Percentiles rank a stretch among this genome's conserved stretches.
These are phyloP conservation scores for Ulvella scutata DNA, from an alignment of 139 green algal species.

Conservation along the genomic window DNA sequence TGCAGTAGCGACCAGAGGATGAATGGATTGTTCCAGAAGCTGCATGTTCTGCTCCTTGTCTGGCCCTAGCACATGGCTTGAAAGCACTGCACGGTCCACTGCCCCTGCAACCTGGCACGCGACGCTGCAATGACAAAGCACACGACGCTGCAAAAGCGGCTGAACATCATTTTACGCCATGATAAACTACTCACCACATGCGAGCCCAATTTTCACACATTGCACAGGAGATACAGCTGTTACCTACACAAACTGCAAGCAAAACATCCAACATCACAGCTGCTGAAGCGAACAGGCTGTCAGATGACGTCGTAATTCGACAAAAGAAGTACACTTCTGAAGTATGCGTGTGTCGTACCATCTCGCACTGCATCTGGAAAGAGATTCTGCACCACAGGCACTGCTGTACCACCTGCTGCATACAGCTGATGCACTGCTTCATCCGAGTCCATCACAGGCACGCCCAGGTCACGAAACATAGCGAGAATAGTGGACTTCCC, in stretches of 20 bases:
- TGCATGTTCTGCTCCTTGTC: slow-evolving; percentile 25
- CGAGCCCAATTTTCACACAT: slow-evolving; percentile 17
- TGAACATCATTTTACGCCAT: too few species aligned
- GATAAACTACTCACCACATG: slow-evolving; percentile 12
- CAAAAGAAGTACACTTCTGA: too few species aligned
- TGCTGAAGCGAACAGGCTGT: neutral
- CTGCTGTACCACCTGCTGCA: slow-evolving; percentile 29
- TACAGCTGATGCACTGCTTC: slow-evolving; percentile 52
- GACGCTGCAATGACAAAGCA: too few species aligned
- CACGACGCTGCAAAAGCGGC: too few species aligned
- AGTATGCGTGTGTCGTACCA: too few species aligned
- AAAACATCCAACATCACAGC: neutral
- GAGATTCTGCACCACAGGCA: slow-evolving; percentile 18
- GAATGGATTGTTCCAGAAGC: slow-evolving; percentile 56
- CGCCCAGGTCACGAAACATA: slow-evolving; percentile 2
- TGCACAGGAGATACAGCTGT: neutral
- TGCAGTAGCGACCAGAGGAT: slow-evolving; percentile 52
- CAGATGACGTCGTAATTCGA: neutral
- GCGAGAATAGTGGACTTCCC: neutral
- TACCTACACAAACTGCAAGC: neutral
- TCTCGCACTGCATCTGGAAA: slow-evolving; percentile 30
- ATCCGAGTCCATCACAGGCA: slow-evolving; percentile 41
- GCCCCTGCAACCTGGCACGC: too few species aligned
- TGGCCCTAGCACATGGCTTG: neutral
- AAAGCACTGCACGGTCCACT: neutral